These are phyloP conservation scores for Irpex sp. DNA, from an alignment of 1,284 basidiomycete genomes.

Conservation along the genomic window DNA sequence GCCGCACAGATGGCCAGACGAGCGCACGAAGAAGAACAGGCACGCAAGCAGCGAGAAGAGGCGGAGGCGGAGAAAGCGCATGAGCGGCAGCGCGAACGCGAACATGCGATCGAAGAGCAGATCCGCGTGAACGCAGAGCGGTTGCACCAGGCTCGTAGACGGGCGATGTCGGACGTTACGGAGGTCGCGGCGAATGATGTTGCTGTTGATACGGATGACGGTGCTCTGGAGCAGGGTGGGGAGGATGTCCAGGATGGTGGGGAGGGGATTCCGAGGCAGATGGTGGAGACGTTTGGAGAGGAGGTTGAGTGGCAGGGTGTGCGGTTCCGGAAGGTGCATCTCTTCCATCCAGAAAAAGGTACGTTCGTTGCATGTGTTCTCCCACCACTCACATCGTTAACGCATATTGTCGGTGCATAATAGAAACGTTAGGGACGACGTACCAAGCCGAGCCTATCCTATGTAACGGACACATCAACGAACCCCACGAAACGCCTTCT, in stretches of 20 bases:
- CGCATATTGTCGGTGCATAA: too few species aligned
- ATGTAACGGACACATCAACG: conserved; percentile 21
- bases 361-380: neutral
- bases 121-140: conserved; percentile 59
- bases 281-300: conserved; percentile 56
- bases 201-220: conserved; percentile 36
- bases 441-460: conserved; percentile 72
- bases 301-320: conserved; percentile 58
- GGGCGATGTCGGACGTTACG: conserved; percentile 65
- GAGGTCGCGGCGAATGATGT: conserved; percentile 48
- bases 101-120: conserved; percentile 57
- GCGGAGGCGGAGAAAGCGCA: conserved; percentile 44
- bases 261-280: conserved; percentile 26
- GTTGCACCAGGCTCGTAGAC: conserved; percentile 50
- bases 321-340: conserved; percentile 58
- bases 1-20: conserved; percentile 72
- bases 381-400: neutral
- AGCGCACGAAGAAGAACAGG: conserved; percentile 59
- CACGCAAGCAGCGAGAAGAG: conserved; percentile 44
- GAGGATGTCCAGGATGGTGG: neutral
- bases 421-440: conserved; percentile 59
- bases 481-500: conserved; percentile 39
- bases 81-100: conserved; percentile 42
- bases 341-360: conserved; percentile 69
- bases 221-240: conserved; percentile 19